phyloP scores from a whole-genome alignment of 2,329 filamentous ascomycete species.

The Aspergillus costaricaensis region DNA sequence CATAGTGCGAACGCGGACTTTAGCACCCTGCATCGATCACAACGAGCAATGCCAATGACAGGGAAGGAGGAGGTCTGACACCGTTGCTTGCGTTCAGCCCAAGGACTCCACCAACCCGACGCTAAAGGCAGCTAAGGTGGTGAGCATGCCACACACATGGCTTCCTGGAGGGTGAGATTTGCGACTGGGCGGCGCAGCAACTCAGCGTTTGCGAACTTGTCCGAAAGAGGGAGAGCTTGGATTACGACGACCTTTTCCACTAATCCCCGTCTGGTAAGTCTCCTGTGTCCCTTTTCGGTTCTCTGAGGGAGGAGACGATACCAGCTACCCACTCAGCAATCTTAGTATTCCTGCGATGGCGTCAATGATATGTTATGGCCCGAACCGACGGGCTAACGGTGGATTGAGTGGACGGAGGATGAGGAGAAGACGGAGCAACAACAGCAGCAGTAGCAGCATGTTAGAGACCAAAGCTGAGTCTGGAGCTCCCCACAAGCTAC shows the following conservation, averaged over 20 bases:
- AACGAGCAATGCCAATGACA: slow-evolving; percentile 20
- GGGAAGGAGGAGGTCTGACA: slow-evolving; percentile 6
- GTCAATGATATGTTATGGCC: not conserved
- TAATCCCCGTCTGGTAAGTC: slow-evolving; percentile 14
- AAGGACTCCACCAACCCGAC: slow-evolving; percentile 17
- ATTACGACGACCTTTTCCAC: slow-evolving; percentile 20
- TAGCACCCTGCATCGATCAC: slow-evolving; percentile 31
- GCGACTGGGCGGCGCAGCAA: slow-evolving; percentile 1
- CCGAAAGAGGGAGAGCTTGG: slow-evolving; percentile 11
- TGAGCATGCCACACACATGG: slow-evolving; percentile 18
- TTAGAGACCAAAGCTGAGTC: not conserved
- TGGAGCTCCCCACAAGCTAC: slow-evolving; percentile 8
- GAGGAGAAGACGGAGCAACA: no score
- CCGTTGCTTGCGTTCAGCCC: slow-evolving; percentile 23
- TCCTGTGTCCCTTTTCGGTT: slow-evolving; percentile 1
- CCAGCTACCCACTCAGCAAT: no score
- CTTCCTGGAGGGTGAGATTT: slow-evolving; percentile 7
- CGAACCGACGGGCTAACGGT: no score
- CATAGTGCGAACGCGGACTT: slow-evolving; percentile 15
- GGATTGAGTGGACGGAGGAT: no score
- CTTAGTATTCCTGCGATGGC: not conserved
- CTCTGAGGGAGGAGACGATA: no score
- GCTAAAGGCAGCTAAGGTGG: slow-evolving; percentile 20
- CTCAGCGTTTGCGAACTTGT: not conserved
- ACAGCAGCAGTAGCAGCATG: no score